Conservation (phyloP, 2,329 filamentous ascomycete genomes). For the Fusarium subglutinans region DNA sequence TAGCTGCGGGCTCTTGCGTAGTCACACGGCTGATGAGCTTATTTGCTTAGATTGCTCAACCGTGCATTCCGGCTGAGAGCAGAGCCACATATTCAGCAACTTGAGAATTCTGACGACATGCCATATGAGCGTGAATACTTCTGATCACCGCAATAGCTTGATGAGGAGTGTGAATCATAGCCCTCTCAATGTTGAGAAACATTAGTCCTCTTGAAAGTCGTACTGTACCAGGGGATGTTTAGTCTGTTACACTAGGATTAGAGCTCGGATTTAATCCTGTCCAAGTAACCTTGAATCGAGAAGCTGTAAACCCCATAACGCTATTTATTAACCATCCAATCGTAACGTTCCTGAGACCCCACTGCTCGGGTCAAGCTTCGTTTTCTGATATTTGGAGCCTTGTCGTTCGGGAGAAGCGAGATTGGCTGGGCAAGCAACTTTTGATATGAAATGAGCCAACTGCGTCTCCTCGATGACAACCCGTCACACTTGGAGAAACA, state of each 20-base stretch:
- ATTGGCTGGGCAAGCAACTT: constrained; percentile 3
- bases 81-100: neutral
- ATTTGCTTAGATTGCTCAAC: constrained; percentile 24
- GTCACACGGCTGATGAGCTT: constrained; percentile 31
- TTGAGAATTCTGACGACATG: neutral
- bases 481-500: neutral
- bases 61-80: constrained; percentile 16
- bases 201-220: neutral
- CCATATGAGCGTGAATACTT: neutral
- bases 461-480: constrained; percentile 28
- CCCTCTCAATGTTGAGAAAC: neutral
- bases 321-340: constrained; percentile 14
- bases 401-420: constrained; percentile 3
- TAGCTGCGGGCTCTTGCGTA: constrained; percentile 14
- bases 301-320: constrained; percentile 12
- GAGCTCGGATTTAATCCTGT: constrained; percentile 16
- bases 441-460: constrained; percentile 25
- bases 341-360: neutral
- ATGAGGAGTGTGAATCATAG: neutral
- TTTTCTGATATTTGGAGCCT: neutral
- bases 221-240: neutral
- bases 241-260: neutral
- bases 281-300: constrained; percentile 12
- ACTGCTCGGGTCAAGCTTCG: constrained; percentile 9
- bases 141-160: neutral